Base-by-base conservation (phyloP, 306 rosid species). In the Cucurbita ficifolia region DNA sequence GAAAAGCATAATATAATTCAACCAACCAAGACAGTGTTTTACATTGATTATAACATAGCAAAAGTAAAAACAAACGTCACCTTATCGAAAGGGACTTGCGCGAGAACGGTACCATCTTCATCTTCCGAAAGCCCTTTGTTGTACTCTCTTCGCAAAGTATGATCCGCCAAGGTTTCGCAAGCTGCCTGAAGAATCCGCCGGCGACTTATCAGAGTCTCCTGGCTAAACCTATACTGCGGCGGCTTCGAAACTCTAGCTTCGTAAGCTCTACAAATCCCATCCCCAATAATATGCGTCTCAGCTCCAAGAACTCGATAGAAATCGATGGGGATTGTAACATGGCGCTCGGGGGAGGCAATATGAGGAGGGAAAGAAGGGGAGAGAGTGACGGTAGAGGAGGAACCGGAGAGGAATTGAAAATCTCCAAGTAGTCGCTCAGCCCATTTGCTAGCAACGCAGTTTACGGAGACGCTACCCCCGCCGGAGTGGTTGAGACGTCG, bases 361-460 rank as follows among this genome's bases (percentile, higher is more conserved):
- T 38, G 77, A 6, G 87, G 79, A 38, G 88, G 81, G 53, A 82
- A 79, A 22, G 86, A 10, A 43, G 83, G 92, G 65, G 79, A 72
- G 71, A 84, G 80, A 45, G 86, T 81, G 61, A 89, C 84, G 39
- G 86, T 42, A 73, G 88, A 3, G 17, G 83, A 62, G 78, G 85
- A 77, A 45, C 91, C 99, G 54, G 88, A 90, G 82, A 84, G 80
- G 85, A 94, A 91, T 49, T 94, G 96, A 76, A 94, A 94, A 58
- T 94, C 99, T 70, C 95, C 84, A 22, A 94, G 88, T 64, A 94
- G 90, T 14, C 96, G 97, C 13, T 94, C 97, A 10, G 99, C 96
- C 99, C 97, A 91, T 85, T 84, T 89, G 79, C 91, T 89, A 84
- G 98, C 92, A 78, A 86, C 85, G 83, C 78, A 83, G 9, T 75